These are phyloP conservation scores for Gastrodia elata DNA, from an alignment of 106 monocot genomes.

Conservation along the genomic window DNA sequence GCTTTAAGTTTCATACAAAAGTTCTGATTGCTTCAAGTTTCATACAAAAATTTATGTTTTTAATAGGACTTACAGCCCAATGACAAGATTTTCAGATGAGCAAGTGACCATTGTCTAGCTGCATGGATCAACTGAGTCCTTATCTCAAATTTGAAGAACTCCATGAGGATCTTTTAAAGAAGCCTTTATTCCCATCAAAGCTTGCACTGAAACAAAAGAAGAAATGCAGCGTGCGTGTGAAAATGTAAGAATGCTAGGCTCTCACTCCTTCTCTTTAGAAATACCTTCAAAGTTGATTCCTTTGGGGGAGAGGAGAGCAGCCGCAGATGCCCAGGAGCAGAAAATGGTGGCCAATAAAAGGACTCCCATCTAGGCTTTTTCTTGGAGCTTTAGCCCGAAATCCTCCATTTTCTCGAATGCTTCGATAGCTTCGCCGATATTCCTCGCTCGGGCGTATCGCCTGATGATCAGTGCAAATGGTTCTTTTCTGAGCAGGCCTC, in stretches of 20 bases:
- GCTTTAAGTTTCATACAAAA: conserved; percentile 34
- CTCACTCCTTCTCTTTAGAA: not conserved
- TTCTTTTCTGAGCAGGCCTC: conserved; percentile 40
- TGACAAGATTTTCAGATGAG: conserved; percentile 39
- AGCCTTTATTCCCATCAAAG: conserved; percentile 40
- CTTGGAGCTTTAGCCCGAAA: conserved; percentile 38
- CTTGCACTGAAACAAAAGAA: conserved; percentile 25
- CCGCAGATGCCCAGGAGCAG: conserved; percentile 13
- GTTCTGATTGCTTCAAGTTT: no score
- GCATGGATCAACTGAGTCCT: conserved; percentile 52
- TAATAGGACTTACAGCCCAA: conserved; percentile 22
- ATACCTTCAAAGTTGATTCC: conserved; percentile 51
- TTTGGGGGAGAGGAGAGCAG: conserved; percentile 33
- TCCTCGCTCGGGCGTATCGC: conserved; percentile 70
- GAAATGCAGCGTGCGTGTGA: not conserved
- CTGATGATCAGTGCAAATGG: conserved; percentile 55
- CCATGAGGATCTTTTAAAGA: conserved; percentile 33
- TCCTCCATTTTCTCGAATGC: conserved; percentile 62
- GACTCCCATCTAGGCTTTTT: not conserved
- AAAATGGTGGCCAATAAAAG: conserved; percentile 16
- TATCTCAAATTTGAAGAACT: conserved; percentile 42
- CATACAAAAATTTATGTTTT: not conserved
- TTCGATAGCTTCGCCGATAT: conserved; percentile 53
- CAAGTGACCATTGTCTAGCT: conserved; percentile 54
- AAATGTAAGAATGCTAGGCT: no score